Base-by-base conservation (phyloP, 768 basidiomycete genomes). In the Amanita phalloides region DNA sequence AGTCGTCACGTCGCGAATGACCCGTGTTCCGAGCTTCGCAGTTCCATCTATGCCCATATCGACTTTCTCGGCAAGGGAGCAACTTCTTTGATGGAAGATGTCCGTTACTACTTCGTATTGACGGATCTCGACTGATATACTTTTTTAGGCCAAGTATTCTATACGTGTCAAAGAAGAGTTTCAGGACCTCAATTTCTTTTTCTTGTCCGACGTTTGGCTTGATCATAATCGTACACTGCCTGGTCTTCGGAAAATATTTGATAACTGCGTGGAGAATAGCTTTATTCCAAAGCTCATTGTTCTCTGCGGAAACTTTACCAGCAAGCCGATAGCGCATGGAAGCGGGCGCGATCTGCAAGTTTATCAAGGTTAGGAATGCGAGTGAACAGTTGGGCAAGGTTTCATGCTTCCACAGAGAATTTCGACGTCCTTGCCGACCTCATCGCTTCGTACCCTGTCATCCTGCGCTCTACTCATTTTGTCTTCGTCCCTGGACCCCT, bases 41-140 rank as follows among this genome's bases (percentile, higher is more conserved):
- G 92, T 57, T 90, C 87, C 37, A 84, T 98, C 57, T 96, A 90
- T 62, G 96, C 94, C 0, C 96, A 98, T 62, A 84, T 97, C 28
- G 96, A 99, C 65, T 96, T 98, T 61, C 76, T 98, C 9, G 96
- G 96, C n/a, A 83, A 87, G 59, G 96, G 96, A 1, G 82, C 90
- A 3, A 87, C 93, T 1, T 91, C 94, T 2, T 66, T 92, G 20
- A 68, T 87, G 4, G 94, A 98, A 70, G 96, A 98, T 65, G 95
- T 94, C 60, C 49, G 82, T 52, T 21, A 13, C 66, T 37, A 42
- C 45, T 46, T 43, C 35, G 13, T 46, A 43, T n/a, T n/a, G 14
- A 20, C 23, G 38, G 3, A 35, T 33, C 21, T 9, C 51, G 25
- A 13, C 53, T 20, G 58, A 47, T 28, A 38, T n/a, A 53, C 48